These are phyloP conservation scores for Aureococcus anophagefferens DNA, from an alignment of 108 stramenopile genomes.

Conservation along the genomic window DNA sequence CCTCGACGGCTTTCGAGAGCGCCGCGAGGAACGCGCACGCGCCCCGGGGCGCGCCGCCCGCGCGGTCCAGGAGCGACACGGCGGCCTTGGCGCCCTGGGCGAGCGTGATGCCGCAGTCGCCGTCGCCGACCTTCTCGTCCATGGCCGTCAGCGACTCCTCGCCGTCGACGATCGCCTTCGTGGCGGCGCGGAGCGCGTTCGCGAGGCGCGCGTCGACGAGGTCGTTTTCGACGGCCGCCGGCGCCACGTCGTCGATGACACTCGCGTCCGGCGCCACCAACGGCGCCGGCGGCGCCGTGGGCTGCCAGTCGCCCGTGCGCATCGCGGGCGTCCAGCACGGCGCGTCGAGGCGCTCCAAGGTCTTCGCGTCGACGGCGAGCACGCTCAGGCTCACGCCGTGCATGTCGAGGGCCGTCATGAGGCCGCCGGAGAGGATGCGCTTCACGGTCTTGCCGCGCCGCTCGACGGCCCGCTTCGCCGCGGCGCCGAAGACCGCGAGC, in stretches of 20 bases:
- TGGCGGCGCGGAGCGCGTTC: constrained; percentile 38
- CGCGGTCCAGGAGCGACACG: constrained; percentile 11
- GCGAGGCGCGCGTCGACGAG: background rate
- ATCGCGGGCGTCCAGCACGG: constrained; percentile 73
- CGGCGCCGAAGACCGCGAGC: constrained; percentile 66
- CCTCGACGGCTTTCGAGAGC: constrained; percentile 67
- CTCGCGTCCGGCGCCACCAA: constrained; percentile 46
- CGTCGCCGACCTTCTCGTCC: constrained; percentile 89
- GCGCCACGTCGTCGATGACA: background rate
- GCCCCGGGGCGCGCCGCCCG: constrained; percentile 13
- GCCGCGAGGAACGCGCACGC: constrained; percentile 9
- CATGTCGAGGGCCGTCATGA: constrained; percentile 96
- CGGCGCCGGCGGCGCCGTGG: constrained; percentile 38
- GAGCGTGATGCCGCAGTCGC: constrained; percentile 93
- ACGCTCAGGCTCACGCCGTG: constrained; percentile 79
- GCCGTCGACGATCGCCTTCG: constrained; percentile 49
- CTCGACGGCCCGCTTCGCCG: constrained; percentile 34
- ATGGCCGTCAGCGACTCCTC: constrained; percentile 73
- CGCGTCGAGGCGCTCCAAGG: constrained; percentile 61
- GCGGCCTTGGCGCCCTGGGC: constrained; percentile 78
- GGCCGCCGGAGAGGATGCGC: constrained; percentile 64
- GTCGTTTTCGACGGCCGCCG: constrained; percentile 9
- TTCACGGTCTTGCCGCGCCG: constrained; percentile 43
- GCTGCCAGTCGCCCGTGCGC: constrained; percentile 46
- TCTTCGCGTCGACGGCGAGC: constrained; percentile 45